These are phyloP conservation scores for Datisca glomerata DNA, from an alignment of 306 rosid genomes.

Conservation along the genomic window DNA sequence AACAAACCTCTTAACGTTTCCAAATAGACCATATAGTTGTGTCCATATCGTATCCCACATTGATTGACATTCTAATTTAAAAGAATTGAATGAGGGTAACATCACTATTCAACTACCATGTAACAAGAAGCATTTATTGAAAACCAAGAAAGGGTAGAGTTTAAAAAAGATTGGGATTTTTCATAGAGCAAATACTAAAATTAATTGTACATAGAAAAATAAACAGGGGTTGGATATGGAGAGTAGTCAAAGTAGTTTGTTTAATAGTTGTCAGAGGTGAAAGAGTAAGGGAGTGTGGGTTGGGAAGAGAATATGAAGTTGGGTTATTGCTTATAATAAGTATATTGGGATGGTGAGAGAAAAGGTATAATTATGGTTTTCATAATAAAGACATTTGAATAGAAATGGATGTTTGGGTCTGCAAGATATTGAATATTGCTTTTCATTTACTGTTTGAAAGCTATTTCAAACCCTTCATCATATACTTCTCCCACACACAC, in stretches of 20 bases:
- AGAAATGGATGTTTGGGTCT: not conserved
- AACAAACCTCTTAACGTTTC: no score
- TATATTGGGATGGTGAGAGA: no score
- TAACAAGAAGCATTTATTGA: not conserved
- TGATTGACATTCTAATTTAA: no score
- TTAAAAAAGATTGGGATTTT: no score
- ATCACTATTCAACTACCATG: not conserved
- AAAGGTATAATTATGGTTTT: not conserved
- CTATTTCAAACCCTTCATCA: not conserved
- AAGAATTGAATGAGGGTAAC: no score
- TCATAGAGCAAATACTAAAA: no score
- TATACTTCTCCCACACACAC: not conserved
- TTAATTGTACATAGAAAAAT: no score
- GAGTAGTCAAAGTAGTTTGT: not conserved
- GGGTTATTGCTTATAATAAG: no score
- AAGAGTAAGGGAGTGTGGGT: not conserved
- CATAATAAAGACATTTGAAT: not conserved
- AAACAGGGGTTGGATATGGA: not conserved
- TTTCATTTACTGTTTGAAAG: not conserved
- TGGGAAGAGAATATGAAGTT: no score
- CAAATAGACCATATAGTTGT: no score
- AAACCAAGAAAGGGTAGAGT: not conserved
- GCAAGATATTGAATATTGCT: not conserved
- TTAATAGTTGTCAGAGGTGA: not conserved
- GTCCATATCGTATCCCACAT: no score